A percentile compares a stretch with the other conserved stretches of the same genome.
phyloP scores from a whole-genome alignment of 169 alveolate species.

The Cryptosporidium meleagridis region DNA sequence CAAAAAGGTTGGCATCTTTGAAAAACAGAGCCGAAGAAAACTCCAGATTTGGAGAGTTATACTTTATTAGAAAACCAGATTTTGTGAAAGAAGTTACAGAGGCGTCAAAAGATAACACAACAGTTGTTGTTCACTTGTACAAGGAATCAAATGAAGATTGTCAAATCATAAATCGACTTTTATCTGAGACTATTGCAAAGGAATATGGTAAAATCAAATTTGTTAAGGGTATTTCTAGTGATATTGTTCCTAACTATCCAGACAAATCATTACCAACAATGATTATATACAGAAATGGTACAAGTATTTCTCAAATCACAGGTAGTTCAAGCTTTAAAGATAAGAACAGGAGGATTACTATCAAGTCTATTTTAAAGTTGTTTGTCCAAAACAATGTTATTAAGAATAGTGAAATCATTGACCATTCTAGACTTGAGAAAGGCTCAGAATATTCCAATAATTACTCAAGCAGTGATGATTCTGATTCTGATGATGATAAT shows the following conservation, averaged over 20 bases:
- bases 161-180: conserved; percentile 70
- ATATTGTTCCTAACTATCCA: conserved; percentile 82
- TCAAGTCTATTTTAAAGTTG: conserved; percentile 26
- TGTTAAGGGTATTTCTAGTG: conserved; percentile 80
- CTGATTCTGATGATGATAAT: conserved; percentile 1
- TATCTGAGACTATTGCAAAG: conserved; percentile 75
- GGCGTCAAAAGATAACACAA: conserved; percentile 77
- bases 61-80: conserved; percentile 76
- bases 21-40: conserved; percentile 71
- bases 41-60: conserved; percentile 76
- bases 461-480: background rate
- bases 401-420: background rate
- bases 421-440: conserved; percentile 9
- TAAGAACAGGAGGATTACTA: background rate
- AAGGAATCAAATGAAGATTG: conserved; percentile 79
- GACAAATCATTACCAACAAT: conserved; percentile 81
- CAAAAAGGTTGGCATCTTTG: conserved; percentile 53
- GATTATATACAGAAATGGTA: conserved; percentile 82
- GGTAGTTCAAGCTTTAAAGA: conserved; percentile 74
- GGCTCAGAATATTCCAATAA: background rate
- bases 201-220: conserved; percentile 80
- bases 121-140: conserved; percentile 81
- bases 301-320: conserved; percentile 78
- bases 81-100: conserved; percentile 78
- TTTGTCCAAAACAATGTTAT: conserved; percentile 13